These are phyloP conservation scores for Crucibulum parvulum DNA, from an alignment of 1,284 basidiomycete genomes.

Conservation along the genomic window DNA sequence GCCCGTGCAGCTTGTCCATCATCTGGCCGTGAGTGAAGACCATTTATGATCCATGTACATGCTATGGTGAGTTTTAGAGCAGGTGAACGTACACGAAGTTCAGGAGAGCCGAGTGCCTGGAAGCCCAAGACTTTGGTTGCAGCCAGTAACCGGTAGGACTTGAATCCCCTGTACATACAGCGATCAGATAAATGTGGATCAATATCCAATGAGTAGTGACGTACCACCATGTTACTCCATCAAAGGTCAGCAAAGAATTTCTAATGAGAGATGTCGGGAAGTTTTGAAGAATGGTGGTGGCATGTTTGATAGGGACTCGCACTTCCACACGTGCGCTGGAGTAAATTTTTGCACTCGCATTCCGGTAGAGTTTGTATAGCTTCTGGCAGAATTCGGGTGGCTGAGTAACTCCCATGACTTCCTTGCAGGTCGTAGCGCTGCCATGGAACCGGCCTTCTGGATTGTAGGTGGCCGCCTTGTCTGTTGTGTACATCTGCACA, in stretches of 20 bases:
- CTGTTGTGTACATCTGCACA: slow-evolving; percentile 33
- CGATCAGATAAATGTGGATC: not conserved
- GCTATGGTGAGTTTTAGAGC: slow-evolving; percentile 24
- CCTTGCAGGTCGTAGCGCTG: slow-evolving; percentile 1
- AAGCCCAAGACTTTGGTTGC: not conserved
- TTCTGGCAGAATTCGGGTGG: not conserved
- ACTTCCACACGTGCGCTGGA: slow-evolving; percentile 16
- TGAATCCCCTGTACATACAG: not conserved
- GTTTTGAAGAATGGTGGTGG: slow-evolving; percentile 3
- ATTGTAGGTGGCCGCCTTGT: slow-evolving; percentile 28
- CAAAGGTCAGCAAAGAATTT: slow-evolving; percentile 11
- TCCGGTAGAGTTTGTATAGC: slow-evolving; percentile 2
- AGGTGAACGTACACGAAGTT: not conserved
- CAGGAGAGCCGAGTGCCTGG: not conserved
- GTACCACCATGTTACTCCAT: slow-evolving; percentile 20
- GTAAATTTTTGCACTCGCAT: not conserved
- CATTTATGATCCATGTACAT: slow-evolving; percentile 25
- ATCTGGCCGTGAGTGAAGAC: slow-evolving; percentile 27
- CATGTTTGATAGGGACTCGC: slow-evolving; percentile 9
- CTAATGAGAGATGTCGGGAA: slow-evolving; percentile 3
- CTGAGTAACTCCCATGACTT: not conserved
- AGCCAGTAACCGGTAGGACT: not conserved
- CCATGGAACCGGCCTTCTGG: slow-evolving; percentile 6
- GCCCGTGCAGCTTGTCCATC: slow-evolving; percentile 15
- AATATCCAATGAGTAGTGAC: slow-evolving; percentile 2